A percentile compares a stretch with the other conserved stretches of the same genome.
These are phyloP conservation scores for Colletotrichum liriopes DNA, from an alignment of 2,329 filamentous ascomycete species.

Conservation along the genomic window DNA sequence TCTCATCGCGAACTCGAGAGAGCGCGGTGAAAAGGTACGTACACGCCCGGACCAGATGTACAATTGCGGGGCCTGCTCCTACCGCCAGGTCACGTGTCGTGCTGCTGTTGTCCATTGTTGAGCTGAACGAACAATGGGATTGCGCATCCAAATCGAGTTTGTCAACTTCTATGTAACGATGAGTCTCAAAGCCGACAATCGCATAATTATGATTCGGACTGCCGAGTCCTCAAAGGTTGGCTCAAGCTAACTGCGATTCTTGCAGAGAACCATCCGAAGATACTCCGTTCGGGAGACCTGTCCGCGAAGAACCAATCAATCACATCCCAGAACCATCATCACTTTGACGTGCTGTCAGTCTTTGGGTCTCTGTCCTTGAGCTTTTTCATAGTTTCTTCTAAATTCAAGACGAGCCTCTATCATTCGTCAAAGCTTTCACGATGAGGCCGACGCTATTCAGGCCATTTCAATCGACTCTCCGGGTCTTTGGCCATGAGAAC, in stretches of 20 bases:
- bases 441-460: slow-evolving; percentile 58
- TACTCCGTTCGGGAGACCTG: slow-evolving; percentile 11
- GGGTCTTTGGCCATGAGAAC: slow-evolving; percentile 80
- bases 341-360: neutral
- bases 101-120: neutral
- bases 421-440: slow-evolving; percentile 15
- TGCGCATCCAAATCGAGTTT: neutral
- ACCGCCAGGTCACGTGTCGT: slow-evolving; percentile 13
- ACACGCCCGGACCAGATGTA: neutral
- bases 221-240: too few species aligned
- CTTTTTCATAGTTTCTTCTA: neutral
- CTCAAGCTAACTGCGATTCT: neutral
- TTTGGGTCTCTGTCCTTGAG: neutral
- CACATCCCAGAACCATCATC: slow-evolving; percentile 6
- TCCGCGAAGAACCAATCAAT: slow-evolving; percentile 21
- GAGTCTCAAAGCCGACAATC: neutral
- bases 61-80: neutral
- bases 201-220: neutral
- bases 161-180: neutral
- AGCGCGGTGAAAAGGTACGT: slow-evolving; percentile 33
- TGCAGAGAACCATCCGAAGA: slow-evolving; percentile 21
- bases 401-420: neutral
- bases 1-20: slow-evolving; percentile 22
- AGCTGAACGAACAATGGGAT: neutral
- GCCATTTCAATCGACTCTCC: slow-evolving; percentile 54